These are phyloP conservation scores for Sugiyamaella chiloensis DNA, from an alignment of 805 yeast species.

Conservation along the genomic window DNA sequence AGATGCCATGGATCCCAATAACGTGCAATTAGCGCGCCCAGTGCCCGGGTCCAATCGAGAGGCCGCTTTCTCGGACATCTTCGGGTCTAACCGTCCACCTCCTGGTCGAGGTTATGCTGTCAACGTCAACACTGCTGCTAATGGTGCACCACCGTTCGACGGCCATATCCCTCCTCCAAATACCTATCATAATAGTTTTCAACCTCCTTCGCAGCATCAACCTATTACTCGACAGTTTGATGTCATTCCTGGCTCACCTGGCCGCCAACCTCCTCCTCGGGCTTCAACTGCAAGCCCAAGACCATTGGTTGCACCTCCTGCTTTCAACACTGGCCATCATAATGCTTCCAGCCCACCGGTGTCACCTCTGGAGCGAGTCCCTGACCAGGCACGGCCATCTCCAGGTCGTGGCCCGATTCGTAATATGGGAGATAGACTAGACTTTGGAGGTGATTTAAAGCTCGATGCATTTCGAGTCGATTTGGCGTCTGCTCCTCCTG, in stretches of 20 bases:
- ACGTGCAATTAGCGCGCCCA: constrained; percentile 6
- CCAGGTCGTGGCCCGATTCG: too few species aligned
- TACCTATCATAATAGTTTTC: background rate
- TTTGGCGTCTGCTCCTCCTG: background rate
- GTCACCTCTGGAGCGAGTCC: background rate
- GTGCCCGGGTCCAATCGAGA: constrained; percentile 21
- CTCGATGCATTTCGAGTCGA: constrained; percentile 1
- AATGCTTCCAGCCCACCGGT: background rate
- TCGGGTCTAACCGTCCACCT: constrained; percentile 34
- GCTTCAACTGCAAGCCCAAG: constrained; percentile 10
- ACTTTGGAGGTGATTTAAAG: too few species aligned
- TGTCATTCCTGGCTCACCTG: background rate
- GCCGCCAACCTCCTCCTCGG: background rate
- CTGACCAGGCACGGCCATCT: background rate
- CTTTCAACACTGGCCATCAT: background rate
- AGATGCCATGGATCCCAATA: constrained; percentile 5
- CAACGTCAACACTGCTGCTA: too few species aligned
- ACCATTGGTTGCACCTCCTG: constrained; percentile 2
- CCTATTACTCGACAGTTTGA: background rate
- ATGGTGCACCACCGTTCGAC: background rate
- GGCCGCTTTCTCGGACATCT: constrained; percentile 34
- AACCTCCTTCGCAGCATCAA: background rate
- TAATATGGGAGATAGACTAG: too few species aligned
- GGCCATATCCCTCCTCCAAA: background rate
- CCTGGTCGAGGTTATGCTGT: constrained; percentile 11